Percentiles rank a stretch among this genome's conserved stretches.
phyloP scores from a whole-genome alignment of 371 early-diverging fungal genomes.

The Apophysomyces variabilis region DNA sequence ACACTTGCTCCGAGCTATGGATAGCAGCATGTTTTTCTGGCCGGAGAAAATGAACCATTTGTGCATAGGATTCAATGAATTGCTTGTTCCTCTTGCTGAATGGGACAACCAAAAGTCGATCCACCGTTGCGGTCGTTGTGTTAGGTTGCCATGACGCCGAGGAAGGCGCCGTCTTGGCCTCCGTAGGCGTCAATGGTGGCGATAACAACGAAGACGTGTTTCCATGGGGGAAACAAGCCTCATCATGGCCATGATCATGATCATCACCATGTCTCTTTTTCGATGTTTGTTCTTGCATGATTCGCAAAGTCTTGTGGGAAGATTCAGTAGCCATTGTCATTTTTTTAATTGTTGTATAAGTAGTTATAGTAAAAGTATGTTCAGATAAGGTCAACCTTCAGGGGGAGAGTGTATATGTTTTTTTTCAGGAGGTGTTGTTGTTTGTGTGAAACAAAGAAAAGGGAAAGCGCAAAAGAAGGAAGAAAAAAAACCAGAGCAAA shows the following conservation, averaged over 20 bases:
- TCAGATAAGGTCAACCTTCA: conserved; percentile 11
- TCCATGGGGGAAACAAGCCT: not conserved
- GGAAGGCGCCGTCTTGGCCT: conserved; percentile 7
- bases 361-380: no score
- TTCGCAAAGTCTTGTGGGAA: conserved; percentile 14
- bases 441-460: conserved; percentile 5
- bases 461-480: conserved; percentile 16
- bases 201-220: conserved; percentile 11
- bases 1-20: conserved; percentile 15
- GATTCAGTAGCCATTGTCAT: conserved; percentile 12
- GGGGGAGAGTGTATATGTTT: not conserved
- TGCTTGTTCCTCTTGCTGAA: conserved; percentile 14
- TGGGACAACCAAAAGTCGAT: conserved; percentile 2
- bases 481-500: conserved; percentile 14
- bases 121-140: not conserved
- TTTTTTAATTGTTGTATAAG: conserved; percentile 2
- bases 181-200: conserved; percentile 20
- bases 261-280: conserved; percentile 1
- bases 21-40: conserved; percentile 13
- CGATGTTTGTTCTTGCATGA: conserved; percentile 6
- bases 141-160: conserved; percentile 1
- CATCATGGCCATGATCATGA: no score
- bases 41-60: conserved; percentile 22
- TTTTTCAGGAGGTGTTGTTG: conserved; percentile 4
- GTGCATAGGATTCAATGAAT: conserved; percentile 23